These are phyloP conservation scores for Alloascoidea africana DNA, from an alignment of 805 yeast genomes.

Conservation along the genomic window DNA sequence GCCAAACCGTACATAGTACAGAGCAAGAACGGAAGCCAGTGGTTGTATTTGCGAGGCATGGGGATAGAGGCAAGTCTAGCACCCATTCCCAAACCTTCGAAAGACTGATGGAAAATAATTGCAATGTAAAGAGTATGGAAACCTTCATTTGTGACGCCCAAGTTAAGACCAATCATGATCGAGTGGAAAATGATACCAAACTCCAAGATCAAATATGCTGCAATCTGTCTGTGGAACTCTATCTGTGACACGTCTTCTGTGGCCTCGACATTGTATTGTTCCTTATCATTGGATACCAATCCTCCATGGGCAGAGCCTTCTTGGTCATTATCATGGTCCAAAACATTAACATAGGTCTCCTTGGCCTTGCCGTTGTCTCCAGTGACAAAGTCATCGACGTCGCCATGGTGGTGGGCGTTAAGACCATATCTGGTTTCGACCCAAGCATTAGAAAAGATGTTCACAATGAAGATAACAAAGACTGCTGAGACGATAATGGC, in stretches of 20 bases:
- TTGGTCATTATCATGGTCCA: neutral
- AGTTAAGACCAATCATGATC: slow-evolving; percentile 53
- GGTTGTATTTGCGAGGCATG: slow-evolving; percentile 30
- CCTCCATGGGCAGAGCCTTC: neutral
- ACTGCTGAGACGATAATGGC: slow-evolving; percentile 35
- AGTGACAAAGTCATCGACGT: slow-evolving; percentile 6
- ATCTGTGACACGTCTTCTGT: slow-evolving; percentile 9
- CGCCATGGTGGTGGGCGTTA: slow-evolving; percentile 12
- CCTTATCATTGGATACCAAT: neutral
- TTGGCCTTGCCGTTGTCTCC: neutral
- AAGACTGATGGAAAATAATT: slow-evolving; percentile 58
- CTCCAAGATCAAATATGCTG: slow-evolving; percentile 42
- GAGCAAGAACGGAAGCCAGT: slow-evolving; percentile 36
- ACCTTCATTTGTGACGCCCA: slow-evolving; percentile 51
- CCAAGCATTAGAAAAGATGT: slow-evolving; percentile 28
- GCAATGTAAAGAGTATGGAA: slow-evolving; percentile 51
- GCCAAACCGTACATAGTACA: slow-evolving; percentile 39
- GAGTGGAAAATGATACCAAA: slow-evolving; percentile 68
- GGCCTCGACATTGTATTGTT: neutral
- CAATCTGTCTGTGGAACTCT: slow-evolving; percentile 16
- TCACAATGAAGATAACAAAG: slow-evolving; percentile 30
- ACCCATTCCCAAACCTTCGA: slow-evolving; percentile 71
- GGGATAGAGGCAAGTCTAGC: slow-evolving; percentile 45
- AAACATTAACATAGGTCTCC: neutral
- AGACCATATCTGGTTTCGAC: slow-evolving; percentile 22